Evolutionary conservation across 495 filamentous ascomycete genomes (phyloP), one percentile per base, ranked within the genome.

Genomic region (Penicillium tannophilum): DNA sequence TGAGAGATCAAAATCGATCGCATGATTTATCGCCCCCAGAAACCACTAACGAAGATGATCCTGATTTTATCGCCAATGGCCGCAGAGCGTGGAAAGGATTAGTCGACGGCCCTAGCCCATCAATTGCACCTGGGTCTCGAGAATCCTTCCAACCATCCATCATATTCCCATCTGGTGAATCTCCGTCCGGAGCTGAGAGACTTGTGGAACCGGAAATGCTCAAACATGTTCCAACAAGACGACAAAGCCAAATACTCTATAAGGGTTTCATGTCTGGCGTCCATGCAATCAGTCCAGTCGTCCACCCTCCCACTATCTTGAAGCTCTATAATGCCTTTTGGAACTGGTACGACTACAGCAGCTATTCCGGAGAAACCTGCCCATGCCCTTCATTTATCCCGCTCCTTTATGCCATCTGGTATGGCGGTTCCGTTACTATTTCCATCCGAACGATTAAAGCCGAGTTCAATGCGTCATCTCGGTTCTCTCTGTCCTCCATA

Each of bases 221-320:
- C 10, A 72, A 78, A 12, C 64, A 75, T 59, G 63, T 80, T 26
- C 76, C 77, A 23, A 75, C 72, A 2, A 74, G 72, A 59, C 65
- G 74, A n/a, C 77, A 80, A 53, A 80, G 77, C 36, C 74, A 80
- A 59, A 70, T 78, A 16, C 60, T 80, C 14, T 80, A 79, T 56
- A 76, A 72, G 55, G 76, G 75, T 2, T 80, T 78, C 46, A 79
- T 80, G 73, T 78, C 76, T 19, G 77, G 77, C 6, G 60, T 80
- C 11, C 77, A 80, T 41, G 75, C 75, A 10, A 77, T 79, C 55
- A 78, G 74, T 49, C 77, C 77, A 6, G 68, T 80, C 9, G 39
- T 78, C 26, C 76, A 79, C 39, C 77, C 77, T 16, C 77, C 77
- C 10, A 76, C 75, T 0, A 65, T 80, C 17, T 54, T 78, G 20